These are phyloP conservation scores for Rubus idaeus DNA, from an alignment of 306 rosid species.

Conservation along the genomic window DNA sequence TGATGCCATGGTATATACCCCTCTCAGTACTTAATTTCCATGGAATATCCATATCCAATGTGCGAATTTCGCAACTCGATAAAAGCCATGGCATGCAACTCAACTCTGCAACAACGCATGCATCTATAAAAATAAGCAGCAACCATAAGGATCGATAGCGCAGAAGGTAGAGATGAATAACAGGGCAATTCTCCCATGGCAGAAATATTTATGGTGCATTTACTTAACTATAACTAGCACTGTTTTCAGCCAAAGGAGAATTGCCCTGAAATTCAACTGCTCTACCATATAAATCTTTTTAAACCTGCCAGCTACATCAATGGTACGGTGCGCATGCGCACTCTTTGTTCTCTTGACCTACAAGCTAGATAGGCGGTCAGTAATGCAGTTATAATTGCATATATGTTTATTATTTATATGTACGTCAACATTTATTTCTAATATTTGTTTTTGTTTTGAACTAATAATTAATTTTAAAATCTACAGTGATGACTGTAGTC, in stretches of 20 bases:
- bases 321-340: background rate
- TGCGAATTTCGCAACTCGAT: slow-evolving; percentile 28
- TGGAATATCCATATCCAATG: slow-evolving; percentile 32
- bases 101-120: slow-evolving; percentile 1
- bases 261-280: slow-evolving; percentile 74
- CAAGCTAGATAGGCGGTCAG: background rate
- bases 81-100: slow-evolving; percentile 11
- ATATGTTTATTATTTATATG: background rate
- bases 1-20: slow-evolving; percentile 35
- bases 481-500: background rate
- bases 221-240: background rate
- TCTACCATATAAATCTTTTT: background rate
- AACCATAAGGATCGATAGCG: background rate
- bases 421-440: background rate
- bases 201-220: slow-evolving; percentile 34
- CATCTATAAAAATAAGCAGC: background rate
- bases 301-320: background rate
- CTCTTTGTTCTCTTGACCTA: background rate
- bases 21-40: background rate
- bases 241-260: slow-evolving; percentile 77
- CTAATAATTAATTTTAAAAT: background rate
- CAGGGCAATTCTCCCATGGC: slow-evolving; percentile 75
- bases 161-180: slow-evolving; percentile 55
- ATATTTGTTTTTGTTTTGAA: background rate
- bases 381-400: background rate